Percentiles rank a stretch among this genome's conserved stretches.
Evolutionary conservation across 345 rosid species (phyloP).

Genomic region (Cardamine resedifolia): DNA sequence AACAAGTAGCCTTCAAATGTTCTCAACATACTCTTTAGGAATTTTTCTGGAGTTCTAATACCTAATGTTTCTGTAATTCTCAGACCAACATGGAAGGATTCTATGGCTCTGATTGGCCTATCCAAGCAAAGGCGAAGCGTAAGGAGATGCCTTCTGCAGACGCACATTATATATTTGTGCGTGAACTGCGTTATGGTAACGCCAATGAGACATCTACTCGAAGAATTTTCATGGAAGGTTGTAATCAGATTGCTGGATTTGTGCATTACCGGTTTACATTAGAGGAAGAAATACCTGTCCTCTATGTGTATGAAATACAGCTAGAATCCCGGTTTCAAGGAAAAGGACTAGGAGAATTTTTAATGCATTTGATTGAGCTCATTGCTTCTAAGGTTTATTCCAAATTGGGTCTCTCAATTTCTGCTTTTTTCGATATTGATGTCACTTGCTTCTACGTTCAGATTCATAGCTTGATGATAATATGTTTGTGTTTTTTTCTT

Average conservation of each 20-base stretch:
- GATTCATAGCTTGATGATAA: conserved; percentile 3
- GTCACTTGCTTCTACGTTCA: background rate
- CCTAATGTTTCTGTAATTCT: background rate
- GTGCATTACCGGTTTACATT: conserved; percentile 73
- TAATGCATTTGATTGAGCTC: conserved; percentile 82
- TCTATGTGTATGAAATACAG: conserved; percentile 87
- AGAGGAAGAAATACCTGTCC: conserved; percentile 82
- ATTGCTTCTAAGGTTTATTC: conserved; percentile 72
- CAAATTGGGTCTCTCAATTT: background rate
- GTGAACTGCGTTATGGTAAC: conserved; percentile 32
- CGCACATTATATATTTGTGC: conserved; percentile 67
- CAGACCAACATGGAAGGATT: conserved; percentile 80
- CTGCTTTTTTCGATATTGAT: background rate
- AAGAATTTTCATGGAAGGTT: conserved; percentile 16
- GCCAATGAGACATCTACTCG: conserved; percentile 28
- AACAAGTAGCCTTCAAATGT: background rate
- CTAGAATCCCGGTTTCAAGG: conserved; percentile 69
- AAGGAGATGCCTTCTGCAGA: conserved; percentile 77
- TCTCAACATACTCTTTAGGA: background rate
- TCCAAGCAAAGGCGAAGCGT: conserved; percentile 74
- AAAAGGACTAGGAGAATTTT: conserved; percentile 74
- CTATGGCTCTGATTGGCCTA: conserved; percentile 69
- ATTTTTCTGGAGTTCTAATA: background rate
- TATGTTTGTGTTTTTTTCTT: conserved; percentile 1
- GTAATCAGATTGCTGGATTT: conserved; percentile 60